Conservation (phyloP, 495 filamentous ascomycete species). For the Penicillium simplicissimum region DNA sequence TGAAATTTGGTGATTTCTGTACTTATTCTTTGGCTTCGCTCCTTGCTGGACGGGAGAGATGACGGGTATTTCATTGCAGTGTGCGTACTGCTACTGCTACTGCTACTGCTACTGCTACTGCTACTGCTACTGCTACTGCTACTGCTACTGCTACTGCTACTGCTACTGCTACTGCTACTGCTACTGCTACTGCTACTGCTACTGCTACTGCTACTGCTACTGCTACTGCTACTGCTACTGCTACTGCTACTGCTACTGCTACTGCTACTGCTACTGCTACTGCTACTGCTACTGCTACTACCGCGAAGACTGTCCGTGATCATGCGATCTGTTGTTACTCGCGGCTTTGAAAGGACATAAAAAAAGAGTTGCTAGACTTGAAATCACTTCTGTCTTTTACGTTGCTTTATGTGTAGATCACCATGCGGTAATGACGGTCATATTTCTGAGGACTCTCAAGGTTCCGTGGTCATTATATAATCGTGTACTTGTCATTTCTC, state of each 20-base stretch:
- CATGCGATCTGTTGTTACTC: not conserved
- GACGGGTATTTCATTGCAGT: not conserved
- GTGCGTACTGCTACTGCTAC: not conserved
- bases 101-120: too few relatives aligned
- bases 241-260: too few relatives aligned
- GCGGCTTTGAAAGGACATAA: slow-evolving; percentile 1
- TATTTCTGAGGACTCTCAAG: not conserved
- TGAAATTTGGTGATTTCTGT: not conserved
- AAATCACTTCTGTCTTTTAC: slow-evolving; percentile 1
- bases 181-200: too few relatives aligned
- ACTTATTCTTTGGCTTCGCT: not conserved
- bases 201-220: too few relatives aligned
- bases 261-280: too few relatives aligned
- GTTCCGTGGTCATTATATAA: not conserved
- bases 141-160: too few relatives aligned
- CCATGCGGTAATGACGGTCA: too few relatives aligned
- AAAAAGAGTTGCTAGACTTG: slow-evolving; percentile 3
- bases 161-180: too few relatives aligned
- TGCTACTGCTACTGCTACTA: too few relatives aligned
- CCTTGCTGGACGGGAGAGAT: slow-evolving; percentile 7
- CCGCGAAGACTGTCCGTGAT: not conserved
- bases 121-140: too few relatives aligned
- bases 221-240: too few relatives aligned
- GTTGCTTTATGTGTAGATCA: not conserved
- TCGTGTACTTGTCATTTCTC: not conserved